phyloP scores from a whole-genome alignment of 2,329 filamentous ascomycete species.

The Orbilia blumenaviensis region DNA sequence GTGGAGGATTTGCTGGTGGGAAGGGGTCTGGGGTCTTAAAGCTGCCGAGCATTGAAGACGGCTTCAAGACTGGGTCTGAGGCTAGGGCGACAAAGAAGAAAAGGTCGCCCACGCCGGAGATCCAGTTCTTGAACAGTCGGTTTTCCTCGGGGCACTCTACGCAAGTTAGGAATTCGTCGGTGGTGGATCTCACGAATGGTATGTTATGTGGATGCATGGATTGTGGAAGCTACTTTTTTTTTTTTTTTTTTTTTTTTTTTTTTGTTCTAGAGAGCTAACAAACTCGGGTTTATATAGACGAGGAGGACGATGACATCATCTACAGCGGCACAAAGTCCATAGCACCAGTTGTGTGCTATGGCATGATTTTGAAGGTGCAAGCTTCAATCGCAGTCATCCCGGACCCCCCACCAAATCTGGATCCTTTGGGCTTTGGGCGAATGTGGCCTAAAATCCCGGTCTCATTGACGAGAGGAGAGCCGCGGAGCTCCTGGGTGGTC shows the following conservation, averaged over 20 bases:
- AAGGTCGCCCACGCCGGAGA: constrained; percentile 46
- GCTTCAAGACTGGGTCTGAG: constrained; percentile 10
- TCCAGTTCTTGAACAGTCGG: constrained; percentile 47
- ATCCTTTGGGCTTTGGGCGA: constrained; percentile 44
- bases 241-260: too few species aligned
- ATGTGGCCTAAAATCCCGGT: constrained; percentile 52
- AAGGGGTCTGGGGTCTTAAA: constrained; percentile 20
- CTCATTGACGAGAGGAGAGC: constrained; percentile 31
- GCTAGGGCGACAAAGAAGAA: constrained; percentile 18
- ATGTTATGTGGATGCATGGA: not conserved
- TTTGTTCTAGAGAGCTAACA: not conserved
- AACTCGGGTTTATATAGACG: constrained; percentile 14
- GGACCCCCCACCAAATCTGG: constrained; percentile 43
- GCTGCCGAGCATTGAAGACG: constrained; percentile 35
- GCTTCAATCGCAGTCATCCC: constrained; percentile 46
- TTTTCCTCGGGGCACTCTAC: constrained; percentile 39
- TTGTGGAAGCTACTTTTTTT: not conserved
- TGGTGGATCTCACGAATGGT: constrained; percentile 50
- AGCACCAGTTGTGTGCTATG: constrained; percentile 45
- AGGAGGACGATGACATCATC: constrained; percentile 49
- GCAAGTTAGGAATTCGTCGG: constrained; percentile 22
- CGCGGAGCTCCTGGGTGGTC: constrained; percentile 34
- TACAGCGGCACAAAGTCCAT: constrained; percentile 46
- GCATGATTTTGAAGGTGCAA: constrained; percentile 46
- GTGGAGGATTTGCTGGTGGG: constrained; percentile 11